These are phyloP conservation scores for Lepiota brunneoincarnata DNA, from an alignment of 768 basidiomycete species.

Conservation along the genomic window DNA sequence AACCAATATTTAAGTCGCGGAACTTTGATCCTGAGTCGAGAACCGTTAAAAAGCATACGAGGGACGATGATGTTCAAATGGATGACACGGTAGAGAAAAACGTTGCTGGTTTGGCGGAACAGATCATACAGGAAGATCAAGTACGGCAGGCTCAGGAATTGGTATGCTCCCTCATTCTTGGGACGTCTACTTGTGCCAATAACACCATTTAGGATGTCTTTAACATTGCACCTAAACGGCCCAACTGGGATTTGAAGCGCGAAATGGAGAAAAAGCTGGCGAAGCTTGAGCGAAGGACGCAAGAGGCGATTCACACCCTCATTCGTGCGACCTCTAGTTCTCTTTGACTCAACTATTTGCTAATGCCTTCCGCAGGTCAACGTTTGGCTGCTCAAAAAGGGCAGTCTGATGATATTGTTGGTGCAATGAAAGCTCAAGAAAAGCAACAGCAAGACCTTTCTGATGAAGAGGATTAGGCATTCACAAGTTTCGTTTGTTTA, in stretches of 20 bases:
- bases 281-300: slow-evolving; percentile 87
- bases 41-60: slow-evolving; percentile 65
- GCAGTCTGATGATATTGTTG: slow-evolving; percentile 73
- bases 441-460: slow-evolving; percentile 50
- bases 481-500: slow-evolving; percentile 22
- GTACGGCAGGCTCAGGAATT: slow-evolving; percentile 82
- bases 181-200: background rate
- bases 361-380: slow-evolving; percentile 51
- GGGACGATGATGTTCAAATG: slow-evolving; percentile 50
- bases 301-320: slow-evolving; percentile 88
- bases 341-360: background rate
- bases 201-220: slow-evolving; percentile 69
- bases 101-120: slow-evolving; percentile 80
- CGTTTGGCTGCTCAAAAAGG: slow-evolving; percentile 79
- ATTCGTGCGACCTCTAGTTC: slow-evolving; percentile 64
- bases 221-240: slow-evolving; percentile 95
- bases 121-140: slow-evolving; percentile 86
- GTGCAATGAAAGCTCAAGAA: slow-evolving; percentile 81
- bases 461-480: slow-evolving; percentile 54
- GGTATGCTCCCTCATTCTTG: slow-evolving; percentile 41
- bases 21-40: slow-evolving; percentile 92
- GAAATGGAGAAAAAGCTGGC: slow-evolving; percentile 89
- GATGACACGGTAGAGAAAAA: slow-evolving; percentile 88
- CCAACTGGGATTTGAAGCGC: slow-evolving; percentile 95
- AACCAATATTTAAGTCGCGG: slow-evolving; percentile 61